Evolutionary conservation across 805 yeast species (phyloP).

Genomic region (Nakazawaea peltata): DNA sequence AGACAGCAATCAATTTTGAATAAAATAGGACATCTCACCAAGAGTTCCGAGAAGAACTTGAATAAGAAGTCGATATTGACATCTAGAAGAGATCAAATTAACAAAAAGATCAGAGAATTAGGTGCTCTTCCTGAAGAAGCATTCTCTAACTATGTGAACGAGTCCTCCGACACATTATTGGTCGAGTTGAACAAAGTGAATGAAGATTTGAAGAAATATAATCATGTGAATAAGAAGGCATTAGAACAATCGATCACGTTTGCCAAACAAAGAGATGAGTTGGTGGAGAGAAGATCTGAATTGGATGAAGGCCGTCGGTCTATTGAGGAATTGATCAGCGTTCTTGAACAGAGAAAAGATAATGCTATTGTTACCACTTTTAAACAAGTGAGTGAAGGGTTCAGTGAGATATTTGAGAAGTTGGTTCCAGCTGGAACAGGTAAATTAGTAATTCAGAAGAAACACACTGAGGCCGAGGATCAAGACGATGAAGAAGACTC

Average conservation of each 20-base stretch:
- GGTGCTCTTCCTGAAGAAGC: conserved; percentile 92
- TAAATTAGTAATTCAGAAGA: conserved; percentile 50
- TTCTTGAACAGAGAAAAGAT: conserved; percentile 70
- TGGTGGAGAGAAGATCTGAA: conserved; percentile 58
- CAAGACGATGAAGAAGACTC: conserved; percentile 12
- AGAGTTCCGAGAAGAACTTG: conserved; percentile 54
- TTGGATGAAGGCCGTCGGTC: conserved; percentile 63
- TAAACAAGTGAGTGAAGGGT: conserved; percentile 64
- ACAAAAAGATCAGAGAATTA: conserved; percentile 65
- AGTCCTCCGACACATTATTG: conserved; percentile 43
- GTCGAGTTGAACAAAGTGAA: conserved; percentile 44
- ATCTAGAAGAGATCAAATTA: conserved; percentile 62
- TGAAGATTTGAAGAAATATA: conserved; percentile 50
- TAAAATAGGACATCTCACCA: conserved; percentile 53
- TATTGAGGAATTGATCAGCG: conserved; percentile 62
- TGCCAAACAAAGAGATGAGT: conserved; percentile 61
- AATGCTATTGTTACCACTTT: conserved; percentile 78
- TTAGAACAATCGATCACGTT: conserved; percentile 74
- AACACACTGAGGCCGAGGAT: conserved; percentile 13
- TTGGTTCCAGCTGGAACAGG: conserved; percentile 85
- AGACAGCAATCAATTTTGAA: conserved; percentile 46
- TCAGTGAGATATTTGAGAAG: conserved; percentile 65
- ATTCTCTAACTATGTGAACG: conserved; percentile 37
- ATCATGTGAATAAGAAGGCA: conserved; percentile 85
- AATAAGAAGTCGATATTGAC: conserved; percentile 53